Evolutionary conservation across 2,329 filamentous ascomycete species (phyloP), one percentile per base, ranked within the genome.

Genomic region (Thielaviopsis ethacetica): DNA sequence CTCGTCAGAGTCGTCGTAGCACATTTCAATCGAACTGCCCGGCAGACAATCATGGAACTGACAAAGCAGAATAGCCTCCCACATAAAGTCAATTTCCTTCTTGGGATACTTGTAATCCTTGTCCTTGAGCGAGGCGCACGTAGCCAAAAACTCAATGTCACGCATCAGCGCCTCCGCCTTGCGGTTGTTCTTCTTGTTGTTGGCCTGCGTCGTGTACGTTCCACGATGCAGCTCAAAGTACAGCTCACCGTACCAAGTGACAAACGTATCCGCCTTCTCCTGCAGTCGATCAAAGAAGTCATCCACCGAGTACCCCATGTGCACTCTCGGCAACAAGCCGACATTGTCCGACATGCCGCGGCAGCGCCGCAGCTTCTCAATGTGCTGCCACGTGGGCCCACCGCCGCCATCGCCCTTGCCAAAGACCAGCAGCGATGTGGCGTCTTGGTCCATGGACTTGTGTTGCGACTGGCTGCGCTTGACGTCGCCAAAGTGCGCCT

Each of bases 11-110:
- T 98, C 93, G 69, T 95, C 88, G 66, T 97, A 97, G 70, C 90
- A 95, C 90, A 97, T 96, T 70, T 94, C 91, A 65, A 98, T 97
- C 38, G 83, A 88, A 68, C 89, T 96, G 59, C 93, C 93, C 0
- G 93, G 93, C 56, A 98, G 77, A 68, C 93, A 97, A 68, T 98
- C 93, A 64, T 98, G 93, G 76, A 98, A 98, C 67, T 98, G 93
- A 64, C 91, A 97, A 26, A 97, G 80, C 24, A 97, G 77, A 2
- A 91, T 85, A 59, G 80, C 79, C 73, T 97, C 91, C 93, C 93
- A 98, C 83, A 98, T 94, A 60, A 85, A 79, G 67, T 98, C 93
- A 59, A 98, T 84, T n/a, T 93, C 83, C 68, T 86, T 82, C 72
- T 95, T 96, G 10, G 93, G 93, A 68, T 97, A 98, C 67, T 85